Conservation (phyloP, 2,329 filamentous ascomycete species). For the Pleomassaria siparia region DNA sequence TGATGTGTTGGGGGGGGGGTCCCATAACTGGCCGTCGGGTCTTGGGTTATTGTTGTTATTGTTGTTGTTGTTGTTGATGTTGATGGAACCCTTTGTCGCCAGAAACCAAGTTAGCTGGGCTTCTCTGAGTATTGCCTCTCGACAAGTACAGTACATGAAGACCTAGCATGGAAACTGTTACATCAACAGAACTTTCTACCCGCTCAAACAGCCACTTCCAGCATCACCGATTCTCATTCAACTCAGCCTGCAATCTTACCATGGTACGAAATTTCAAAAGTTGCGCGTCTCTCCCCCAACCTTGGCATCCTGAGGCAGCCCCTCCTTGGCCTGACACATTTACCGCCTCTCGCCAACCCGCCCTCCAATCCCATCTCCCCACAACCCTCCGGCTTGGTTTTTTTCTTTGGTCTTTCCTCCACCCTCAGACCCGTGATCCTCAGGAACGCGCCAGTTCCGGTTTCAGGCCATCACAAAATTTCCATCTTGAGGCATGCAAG, state of each 20-base stretch:
- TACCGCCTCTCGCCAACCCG: background rate
- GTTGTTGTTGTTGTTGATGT: background rate
- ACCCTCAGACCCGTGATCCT: slow-evolving; percentile 9
- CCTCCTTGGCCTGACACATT: slow-evolving; percentile 1
- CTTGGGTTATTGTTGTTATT: background rate
- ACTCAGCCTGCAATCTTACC: background rate
- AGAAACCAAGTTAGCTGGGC: background rate
- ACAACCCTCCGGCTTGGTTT: background rate
- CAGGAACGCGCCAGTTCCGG: slow-evolving; percentile 34
- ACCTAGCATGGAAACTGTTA: no score
- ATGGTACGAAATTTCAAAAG: background rate
- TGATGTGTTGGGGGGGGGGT: background rate
- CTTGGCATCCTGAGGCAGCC: slow-evolving; percentile 2
- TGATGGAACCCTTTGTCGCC: no score
- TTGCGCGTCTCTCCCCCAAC: background rate
- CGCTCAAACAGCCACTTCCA: background rate
- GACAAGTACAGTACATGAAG: no score
- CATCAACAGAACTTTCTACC: background rate
- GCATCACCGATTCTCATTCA: background rate
- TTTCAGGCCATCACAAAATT: slow-evolving; percentile 27
- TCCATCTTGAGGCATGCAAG: background rate
- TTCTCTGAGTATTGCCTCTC: background rate
- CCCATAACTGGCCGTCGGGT: background rate
- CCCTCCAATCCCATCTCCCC: background rate
- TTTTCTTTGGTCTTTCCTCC: background rate